Evolutionary conservation across 2,329 filamentous ascomycete species (phyloP), one percentile per base, ranked within the genome.

Genomic region (Colletotrichum echinochloae): DNA sequence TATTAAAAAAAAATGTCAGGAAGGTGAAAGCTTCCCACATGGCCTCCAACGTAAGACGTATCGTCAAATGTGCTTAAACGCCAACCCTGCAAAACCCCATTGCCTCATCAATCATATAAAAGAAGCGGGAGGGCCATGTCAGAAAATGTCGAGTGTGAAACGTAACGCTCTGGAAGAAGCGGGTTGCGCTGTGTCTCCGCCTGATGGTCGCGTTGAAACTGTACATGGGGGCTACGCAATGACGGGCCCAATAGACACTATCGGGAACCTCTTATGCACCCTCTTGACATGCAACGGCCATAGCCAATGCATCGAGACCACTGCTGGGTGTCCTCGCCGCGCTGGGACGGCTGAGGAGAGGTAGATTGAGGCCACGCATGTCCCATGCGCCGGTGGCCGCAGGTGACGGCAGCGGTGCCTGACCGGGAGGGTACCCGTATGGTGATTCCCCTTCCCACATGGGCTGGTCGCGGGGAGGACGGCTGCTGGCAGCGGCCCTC

Each of bases 271-370:
- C 52, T 55, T 54, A 71, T 8, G 54, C 67, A 54, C 82, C 82
- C 74, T 87, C 84, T 75, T 87, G 85, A 72, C 84, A 87, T 30
- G 85, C 86, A 18, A 87, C 82, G 28, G 86, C 87, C 80, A 86
- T 83, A 56, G 86, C 87, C 26, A 89, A 79, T 9, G 86, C 83
- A 72, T 89, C 87, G 6, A 89, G 82, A 26, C 86, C 87, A 69
- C 84, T 87, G 73, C 81, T 85, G n/a, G 81, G 81, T n/a, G 83
- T 83, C 69, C 83, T 79, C 3, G 76, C 76, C 8, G 80, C 75
- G 16, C 76, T 78, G 5, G 86, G 85, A n/a, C 84, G 83, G 72
- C 77, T 81, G 73, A 85, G 79, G 16, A 86, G 78, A 65, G 84
- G 81, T 1, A 83, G 74, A 63, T 84, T 84, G 39, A 86, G 77